Conservation (phyloP, 2,329 filamentous ascomycete species). For the Xylariaceae sp. region DNA sequence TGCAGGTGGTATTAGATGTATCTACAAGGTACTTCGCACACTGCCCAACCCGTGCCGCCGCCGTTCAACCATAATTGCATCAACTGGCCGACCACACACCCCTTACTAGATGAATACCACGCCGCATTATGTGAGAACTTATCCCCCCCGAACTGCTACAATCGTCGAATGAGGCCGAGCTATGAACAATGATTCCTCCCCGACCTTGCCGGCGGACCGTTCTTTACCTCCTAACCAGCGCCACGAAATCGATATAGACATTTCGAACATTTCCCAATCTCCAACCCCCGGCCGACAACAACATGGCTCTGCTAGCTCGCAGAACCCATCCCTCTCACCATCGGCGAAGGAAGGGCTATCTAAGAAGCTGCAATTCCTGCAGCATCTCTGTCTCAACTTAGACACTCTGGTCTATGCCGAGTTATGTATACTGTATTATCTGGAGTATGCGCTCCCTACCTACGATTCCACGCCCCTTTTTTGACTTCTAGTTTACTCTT, state of each 20-base stretch:
- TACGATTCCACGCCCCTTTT: background rate
- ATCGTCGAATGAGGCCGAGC: constrained; percentile 37
- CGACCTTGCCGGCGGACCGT: constrained; percentile 37
- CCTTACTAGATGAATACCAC: constrained; percentile 21
- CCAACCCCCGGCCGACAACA: constrained; percentile 13
- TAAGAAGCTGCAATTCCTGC: constrained; percentile 57
- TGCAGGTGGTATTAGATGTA: too few relatives aligned
- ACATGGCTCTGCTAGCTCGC: constrained; percentile 15
- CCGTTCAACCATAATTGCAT: background rate
- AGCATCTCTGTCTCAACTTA: constrained; percentile 53
- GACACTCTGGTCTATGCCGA: constrained; percentile 61
- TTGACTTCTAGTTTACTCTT: background rate
- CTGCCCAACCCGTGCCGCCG: background rate
- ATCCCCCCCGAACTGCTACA: constrained; percentile 25
- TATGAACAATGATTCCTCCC: constrained; percentile 43
- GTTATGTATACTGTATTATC: constrained; percentile 61
- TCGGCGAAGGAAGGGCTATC: constrained; percentile 35
- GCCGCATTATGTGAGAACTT: constrained; percentile 32
- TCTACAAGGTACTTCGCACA: too few relatives aligned
- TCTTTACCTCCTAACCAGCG: constrained; percentile 24
- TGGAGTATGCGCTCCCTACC: constrained; percentile 51
- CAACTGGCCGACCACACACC: background rate
- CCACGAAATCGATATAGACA: constrained; percentile 20
- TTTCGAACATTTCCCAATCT: constrained; percentile 5
- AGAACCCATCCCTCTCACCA: constrained; percentile 27